Evolutionary conservation across 2,329 filamentous ascomycete genomes (phyloP).

Genomic region (Fusarium lateritium): DNA sequence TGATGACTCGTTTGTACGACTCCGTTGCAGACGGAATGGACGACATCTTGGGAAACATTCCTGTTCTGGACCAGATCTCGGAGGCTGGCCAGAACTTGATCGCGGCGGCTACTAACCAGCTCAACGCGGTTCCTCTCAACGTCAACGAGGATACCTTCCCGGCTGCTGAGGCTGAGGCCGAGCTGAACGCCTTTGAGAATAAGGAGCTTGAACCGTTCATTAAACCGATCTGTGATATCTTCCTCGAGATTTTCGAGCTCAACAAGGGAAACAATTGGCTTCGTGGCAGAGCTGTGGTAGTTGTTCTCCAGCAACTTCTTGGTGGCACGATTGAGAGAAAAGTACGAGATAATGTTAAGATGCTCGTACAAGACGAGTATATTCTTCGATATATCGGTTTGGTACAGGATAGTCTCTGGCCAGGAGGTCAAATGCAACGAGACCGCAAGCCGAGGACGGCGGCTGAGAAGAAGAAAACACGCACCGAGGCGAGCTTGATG

Average conservation of each 20-base stretch:
- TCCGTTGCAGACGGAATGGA: conserved; percentile 99
- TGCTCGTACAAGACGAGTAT: conserved; percentile 82
- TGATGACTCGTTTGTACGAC: conserved; percentile 95
- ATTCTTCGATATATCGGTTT: conserved; percentile 82
- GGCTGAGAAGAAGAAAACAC: conserved; percentile 83
- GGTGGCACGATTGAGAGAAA: conserved; percentile 97
- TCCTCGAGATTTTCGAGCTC: conserved; percentile 94
- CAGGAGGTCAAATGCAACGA: conserved; percentile 71
- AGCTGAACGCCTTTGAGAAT: conserved; percentile 92
- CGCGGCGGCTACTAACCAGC: conserved; percentile 78
- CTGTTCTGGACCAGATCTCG: conserved; percentile 94
- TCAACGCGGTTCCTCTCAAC: conserved; percentile 68
- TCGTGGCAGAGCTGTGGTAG: conserved; percentile 92
- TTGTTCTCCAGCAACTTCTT: conserved; percentile 94
- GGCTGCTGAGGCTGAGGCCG: conserved; percentile 88
- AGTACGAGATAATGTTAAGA: conserved; percentile 85
- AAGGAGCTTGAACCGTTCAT: conserved; percentile 94
- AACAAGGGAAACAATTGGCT: conserved; percentile 98
- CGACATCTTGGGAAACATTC: conserved; percentile 95
- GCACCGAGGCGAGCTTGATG: conserved; percentile 90
- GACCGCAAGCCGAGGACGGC: conserved; percentile 71
- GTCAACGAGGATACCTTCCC: conserved; percentile 65
- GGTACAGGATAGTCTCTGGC: conserved; percentile 86
- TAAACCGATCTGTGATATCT: conserved; percentile 98
- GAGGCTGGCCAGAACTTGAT: conserved; percentile 93